These are phyloP conservation scores for Kernera saxatilis DNA, from an alignment of 345 rosid genomes.

Conservation along the genomic window DNA sequence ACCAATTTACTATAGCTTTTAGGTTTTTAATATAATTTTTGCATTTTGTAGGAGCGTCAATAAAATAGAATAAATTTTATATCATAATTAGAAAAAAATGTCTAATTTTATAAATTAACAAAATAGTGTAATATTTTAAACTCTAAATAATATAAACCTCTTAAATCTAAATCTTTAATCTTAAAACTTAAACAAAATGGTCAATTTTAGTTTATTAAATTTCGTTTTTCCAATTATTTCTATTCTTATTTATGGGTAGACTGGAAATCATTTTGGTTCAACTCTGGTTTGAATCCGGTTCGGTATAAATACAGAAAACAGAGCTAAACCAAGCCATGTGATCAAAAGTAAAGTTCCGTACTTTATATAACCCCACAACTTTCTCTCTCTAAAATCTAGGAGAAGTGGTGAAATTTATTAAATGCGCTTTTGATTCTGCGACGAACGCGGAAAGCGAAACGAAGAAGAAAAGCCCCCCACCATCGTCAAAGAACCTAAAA, in stretches of 20 bases:
- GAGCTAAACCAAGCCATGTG: constrained; percentile 13
- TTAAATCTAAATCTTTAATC: no score
- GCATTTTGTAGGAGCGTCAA: background rate
- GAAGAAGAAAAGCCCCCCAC: constrained; percentile 9
- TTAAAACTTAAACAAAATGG: background rate
- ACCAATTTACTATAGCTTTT: background rate
- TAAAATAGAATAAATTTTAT: background rate
- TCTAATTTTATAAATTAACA: no score
- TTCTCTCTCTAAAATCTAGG: constrained; percentile 20
- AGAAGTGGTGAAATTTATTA: constrained; percentile 1
- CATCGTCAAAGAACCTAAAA: background rate
- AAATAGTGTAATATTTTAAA: no score
- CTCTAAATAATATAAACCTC: no score
- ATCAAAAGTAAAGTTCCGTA: background rate
- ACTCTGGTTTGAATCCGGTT: background rate
- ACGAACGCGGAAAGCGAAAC: constrained; percentile 21
- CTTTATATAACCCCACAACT: constrained; percentile 2
- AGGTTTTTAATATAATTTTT: background rate
- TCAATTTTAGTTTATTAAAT: no score
- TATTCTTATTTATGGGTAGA: background rate
- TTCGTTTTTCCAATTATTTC: no score
- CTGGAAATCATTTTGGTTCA: background rate
- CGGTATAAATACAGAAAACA: background rate
- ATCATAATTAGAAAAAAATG: no score
- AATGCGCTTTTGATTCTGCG: constrained; percentile 17